Evolutionary conservation across 2,329 filamentous ascomycete genomes (phyloP).

Genomic region (Xylariomycetidae sp.): DNA sequence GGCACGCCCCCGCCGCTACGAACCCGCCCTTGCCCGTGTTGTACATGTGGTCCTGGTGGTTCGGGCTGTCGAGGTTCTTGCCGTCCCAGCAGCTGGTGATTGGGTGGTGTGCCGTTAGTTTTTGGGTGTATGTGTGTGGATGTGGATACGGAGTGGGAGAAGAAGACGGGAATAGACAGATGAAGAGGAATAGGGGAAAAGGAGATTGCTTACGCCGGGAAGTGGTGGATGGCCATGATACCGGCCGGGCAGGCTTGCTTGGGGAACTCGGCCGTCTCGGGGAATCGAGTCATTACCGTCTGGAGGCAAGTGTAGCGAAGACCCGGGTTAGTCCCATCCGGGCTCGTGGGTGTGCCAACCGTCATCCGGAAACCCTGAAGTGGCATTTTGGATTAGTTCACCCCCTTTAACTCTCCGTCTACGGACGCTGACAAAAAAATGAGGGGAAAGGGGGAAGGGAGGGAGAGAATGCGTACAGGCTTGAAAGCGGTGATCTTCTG

Average conservation of each 20-base stretch:
- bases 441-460: not conserved
- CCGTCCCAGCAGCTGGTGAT: constrained; percentile 51
- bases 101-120: not conserved
- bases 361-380: constrained; percentile 37
- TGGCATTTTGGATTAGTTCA: constrained; percentile 3
- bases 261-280: constrained; percentile 31
- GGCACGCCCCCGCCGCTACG: constrained; percentile 27
- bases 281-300: constrained; percentile 30
- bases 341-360: constrained; percentile 26
- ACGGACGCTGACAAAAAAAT: too few species aligned
- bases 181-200: not conserved
- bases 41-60: constrained; percentile 45
- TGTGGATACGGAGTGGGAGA: not conserved
- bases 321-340: constrained; percentile 20
- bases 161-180: not conserved
- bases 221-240: constrained; percentile 35
- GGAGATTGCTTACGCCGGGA: constrained; percentile 26
- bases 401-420: too few species aligned
- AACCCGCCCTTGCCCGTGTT: constrained; percentile 31
- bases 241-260: constrained; percentile 30
- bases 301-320: constrained; percentile 29
- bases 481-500: constrained; percentile 35
- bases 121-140: not conserved
- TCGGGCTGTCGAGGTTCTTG: constrained; percentile 39
- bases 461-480: constrained; percentile 19